phyloP scores from a whole-genome alignment of 2,329 filamentous ascomycete genomes.

The Aspergillus neoniger region DNA sequence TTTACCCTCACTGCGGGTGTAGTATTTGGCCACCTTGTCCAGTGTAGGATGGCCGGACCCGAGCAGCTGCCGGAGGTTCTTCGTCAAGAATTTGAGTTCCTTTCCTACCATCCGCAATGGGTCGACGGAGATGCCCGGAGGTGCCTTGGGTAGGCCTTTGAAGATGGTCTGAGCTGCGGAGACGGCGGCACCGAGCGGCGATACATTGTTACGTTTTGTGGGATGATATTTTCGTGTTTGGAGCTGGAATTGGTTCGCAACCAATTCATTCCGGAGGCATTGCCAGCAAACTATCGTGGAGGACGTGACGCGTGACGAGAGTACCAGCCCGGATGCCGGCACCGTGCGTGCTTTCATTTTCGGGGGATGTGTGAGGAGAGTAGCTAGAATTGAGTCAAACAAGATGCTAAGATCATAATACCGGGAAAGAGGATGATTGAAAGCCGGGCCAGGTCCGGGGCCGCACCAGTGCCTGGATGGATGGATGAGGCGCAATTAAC shows the following conservation, averaged over 20 bases:
- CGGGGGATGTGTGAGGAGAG: conserved; percentile 15
- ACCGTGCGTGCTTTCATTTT: conserved; percentile 44
- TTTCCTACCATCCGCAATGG: conserved; percentile 88
- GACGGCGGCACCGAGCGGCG: conserved; percentile 48
- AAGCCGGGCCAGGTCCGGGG: conserved; percentile 6
- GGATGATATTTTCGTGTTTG: conserved; percentile 44
- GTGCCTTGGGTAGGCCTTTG: conserved; percentile 44
- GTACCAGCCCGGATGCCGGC: conserved; percentile 39
- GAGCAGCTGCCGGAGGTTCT: conserved; percentile 89
- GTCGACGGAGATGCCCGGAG: conserved; percentile 71
- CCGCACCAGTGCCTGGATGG: conserved; percentile 3
- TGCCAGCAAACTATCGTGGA: conserved; percentile 41
- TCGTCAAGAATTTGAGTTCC: conserved; percentile 93
- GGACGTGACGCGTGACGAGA: conserved; percentile 33
- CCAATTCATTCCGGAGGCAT: conserved; percentile 42
- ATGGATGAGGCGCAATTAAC: background rate
- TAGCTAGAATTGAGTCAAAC: background rate
- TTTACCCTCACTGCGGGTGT: conserved; percentile 94
- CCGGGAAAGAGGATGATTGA: background rate
- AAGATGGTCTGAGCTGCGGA: conserved; percentile 56
- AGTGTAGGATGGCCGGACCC: conserved; percentile 93
- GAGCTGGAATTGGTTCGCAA: conserved; percentile 24
- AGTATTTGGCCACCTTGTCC: conserved; percentile 96
- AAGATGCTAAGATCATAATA: conserved; percentile 7
- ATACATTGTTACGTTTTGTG: conserved; percentile 41